Conservation (phyloP, 75 land plant species). For the Pinus tabuliformis region DNA sequence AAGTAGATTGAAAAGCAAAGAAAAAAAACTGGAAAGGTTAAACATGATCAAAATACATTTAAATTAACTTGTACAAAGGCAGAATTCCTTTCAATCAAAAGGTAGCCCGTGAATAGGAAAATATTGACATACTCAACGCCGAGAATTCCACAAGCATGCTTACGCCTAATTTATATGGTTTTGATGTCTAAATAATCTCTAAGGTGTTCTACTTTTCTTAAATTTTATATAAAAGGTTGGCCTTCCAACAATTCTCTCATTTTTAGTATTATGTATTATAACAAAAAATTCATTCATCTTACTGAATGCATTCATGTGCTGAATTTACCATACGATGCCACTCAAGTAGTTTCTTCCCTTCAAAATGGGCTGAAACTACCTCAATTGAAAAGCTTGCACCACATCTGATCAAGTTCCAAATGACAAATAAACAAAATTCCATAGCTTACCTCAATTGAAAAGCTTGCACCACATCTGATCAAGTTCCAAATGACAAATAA, state of each 20-base stretch:
- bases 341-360: constrained; percentile 93
- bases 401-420: constrained; percentile 49
- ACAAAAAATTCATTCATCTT: neutral
- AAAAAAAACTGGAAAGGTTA: too few relatives aligned
- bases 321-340: constrained; percentile 89
- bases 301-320: constrained; percentile 35
- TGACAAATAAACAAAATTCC: neutral
- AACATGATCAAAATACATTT: neutral
- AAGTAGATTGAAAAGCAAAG: too few relatives aligned
- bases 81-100: neutral
- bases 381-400: constrained; percentile 90
- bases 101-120: neutral
- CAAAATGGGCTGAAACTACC: constrained; percentile 85
- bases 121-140: neutral
- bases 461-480: constrained; percentile 34
- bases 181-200: neutral
- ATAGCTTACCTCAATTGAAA: constrained; percentile 22
- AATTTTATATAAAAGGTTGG: neutral
- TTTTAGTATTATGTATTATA: neutral
- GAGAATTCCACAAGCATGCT: neutral
- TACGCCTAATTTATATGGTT: neutral
- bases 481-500: neutral
- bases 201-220: neutral
- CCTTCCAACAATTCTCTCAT: neutral
- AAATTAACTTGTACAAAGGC: neutral